Evolutionary conservation across 2,329 filamentous ascomycete species (phyloP), one percentile per base, ranked within the genome.

Genomic region (Chalara sp.): DNA sequence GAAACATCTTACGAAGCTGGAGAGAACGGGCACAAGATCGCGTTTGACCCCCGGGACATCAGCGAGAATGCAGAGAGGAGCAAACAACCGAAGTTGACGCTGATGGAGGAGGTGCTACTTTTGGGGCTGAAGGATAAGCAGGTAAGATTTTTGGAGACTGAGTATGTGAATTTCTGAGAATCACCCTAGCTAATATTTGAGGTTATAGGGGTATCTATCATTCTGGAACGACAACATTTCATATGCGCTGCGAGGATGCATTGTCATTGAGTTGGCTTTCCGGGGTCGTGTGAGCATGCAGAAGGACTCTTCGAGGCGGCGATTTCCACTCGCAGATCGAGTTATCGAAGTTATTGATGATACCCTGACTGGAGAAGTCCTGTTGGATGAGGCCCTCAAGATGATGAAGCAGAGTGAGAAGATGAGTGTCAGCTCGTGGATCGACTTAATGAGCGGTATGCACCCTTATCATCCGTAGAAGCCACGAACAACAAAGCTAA

Each of bases 211-310:
- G 59, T 97, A 99, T 68, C 83, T 99, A 57, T 97, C 92, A 32
- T 99, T 99, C 73, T 99, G 93, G 93, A 99, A 99, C 73, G 93
- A 99, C 73, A 99, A 99, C 74, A 99, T 99, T 66, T 96, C 91
- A 54, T 99, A 99, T 70, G 93, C 93, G 58, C 79, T 99, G 56
- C 85, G 93, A 68, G 93, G 93, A 67, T 99, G 93, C 73, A 99
- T 99, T 68, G 93, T 99, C 61, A 89, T 97, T 70, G 93, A 99
- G 72, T 76, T 99, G 63, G 93, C 93, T 56, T 95, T 99, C 72
- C 81, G 93, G 58, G 93, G 93, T 66, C 87, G 93, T 62, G 87
- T 99, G 71, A 92, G 87, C 79, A 99, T 99, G 93, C 89, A 97
- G 70, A 96, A 95, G 71, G 93, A 97, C 72, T 86, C 90, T 47